phyloP scores from a whole-genome alignment of 2,329 filamentous ascomycete species.

The Colletotrichum australisinense region DNA sequence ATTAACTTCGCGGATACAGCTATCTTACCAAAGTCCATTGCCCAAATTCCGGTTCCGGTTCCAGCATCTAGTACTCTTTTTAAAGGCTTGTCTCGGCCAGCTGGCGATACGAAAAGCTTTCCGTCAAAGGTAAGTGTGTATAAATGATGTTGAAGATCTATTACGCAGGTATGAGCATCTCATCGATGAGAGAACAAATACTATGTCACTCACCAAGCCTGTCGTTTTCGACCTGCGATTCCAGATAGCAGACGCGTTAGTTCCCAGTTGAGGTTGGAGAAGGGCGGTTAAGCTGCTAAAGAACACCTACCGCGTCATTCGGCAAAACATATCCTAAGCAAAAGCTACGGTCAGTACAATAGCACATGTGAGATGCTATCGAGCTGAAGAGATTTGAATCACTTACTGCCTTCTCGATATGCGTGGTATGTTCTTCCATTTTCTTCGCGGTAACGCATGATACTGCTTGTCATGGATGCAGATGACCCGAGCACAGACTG shows the following conservation, averaged over 20 bases:
- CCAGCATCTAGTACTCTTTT: slow-evolving; percentile 56
- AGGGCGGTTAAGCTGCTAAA: background rate
- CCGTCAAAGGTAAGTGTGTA: slow-evolving; percentile 41
- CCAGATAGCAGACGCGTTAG: background rate
- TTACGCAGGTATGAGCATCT: background rate
- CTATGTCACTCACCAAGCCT: slow-evolving; percentile 34
- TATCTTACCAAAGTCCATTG: slow-evolving; percentile 54
- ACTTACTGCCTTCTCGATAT: slow-evolving; percentile 42
- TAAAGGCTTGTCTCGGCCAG: slow-evolving; percentile 22
- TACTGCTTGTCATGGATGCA: slow-evolving; percentile 49
- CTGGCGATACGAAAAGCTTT: slow-evolving; percentile 38
- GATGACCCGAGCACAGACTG: slow-evolving; percentile 40
- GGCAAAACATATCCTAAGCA: slow-evolving; percentile 40
- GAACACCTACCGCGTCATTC: slow-evolving; percentile 39
- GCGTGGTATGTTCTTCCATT: slow-evolving; percentile 53
- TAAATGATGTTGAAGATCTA: slow-evolving; percentile 44
- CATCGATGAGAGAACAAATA: fast-evolving
- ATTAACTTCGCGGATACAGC: no score
- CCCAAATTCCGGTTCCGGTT: slow-evolving; percentile 60
- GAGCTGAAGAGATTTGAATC: background rate
- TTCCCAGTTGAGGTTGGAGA: background rate
- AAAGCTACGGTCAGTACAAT: background rate
- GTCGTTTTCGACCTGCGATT: slow-evolving; percentile 39
- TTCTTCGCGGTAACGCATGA: slow-evolving; percentile 50
- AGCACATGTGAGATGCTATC: background rate